A percentile compares a stretch with the other conserved stretches of the same genome.
These are phyloP conservation scores for Pichia sp. DNA, from an alignment of 1,139 yeast species.

Conservation along the genomic window DNA sequence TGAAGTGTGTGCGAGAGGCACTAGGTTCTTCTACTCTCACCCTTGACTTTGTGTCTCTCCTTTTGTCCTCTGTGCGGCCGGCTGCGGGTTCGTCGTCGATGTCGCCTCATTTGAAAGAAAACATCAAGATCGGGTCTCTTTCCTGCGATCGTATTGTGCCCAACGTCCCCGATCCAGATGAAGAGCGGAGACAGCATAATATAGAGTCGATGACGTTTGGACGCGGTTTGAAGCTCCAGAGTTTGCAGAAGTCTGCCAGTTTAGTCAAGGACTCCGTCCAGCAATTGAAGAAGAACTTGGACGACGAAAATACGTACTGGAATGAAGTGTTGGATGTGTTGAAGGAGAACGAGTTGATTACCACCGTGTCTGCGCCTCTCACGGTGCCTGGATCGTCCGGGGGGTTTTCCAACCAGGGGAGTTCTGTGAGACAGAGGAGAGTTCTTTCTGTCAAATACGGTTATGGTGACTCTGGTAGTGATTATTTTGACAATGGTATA, in stretches of 20 bases:
- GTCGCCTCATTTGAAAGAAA: conserved; percentile 79
- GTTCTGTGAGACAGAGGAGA: conserved; percentile 30
- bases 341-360: conserved; percentile 64
- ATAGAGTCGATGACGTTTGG: conserved; percentile 37
- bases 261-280: conserved; percentile 51
- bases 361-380: conserved; percentile 50
- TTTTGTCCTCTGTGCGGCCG: conserved; percentile 78
- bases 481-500: conserved; percentile 65
- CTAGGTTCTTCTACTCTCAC: conserved; percentile 86
- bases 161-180: conserved; percentile 11
- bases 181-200: conserved; percentile 29
- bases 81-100: conserved; percentile 82
- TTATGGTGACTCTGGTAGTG: conserved; percentile 85
- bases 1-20: conserved; percentile 44
- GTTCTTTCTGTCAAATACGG: conserved; percentile 78
- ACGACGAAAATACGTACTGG: conserved; percentile 74
- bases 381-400: not conserved
- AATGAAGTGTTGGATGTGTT: conserved; percentile 49
- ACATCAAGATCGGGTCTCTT: conserved; percentile 75
- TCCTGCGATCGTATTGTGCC: conserved; percentile 53
- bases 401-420: conserved; percentile 31
- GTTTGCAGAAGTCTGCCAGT: conserved; percentile 53
- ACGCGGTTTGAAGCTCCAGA: conserved; percentile 82
- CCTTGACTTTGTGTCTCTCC: conserved; percentile 77
- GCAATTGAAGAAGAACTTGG: conserved; percentile 50